A percentile compares a stretch with the other conserved stretches of the same genome.
phyloP scores from a whole-genome alignment of 352 stramenopile genomes.

The Thalassiosira hispida region DNA sequence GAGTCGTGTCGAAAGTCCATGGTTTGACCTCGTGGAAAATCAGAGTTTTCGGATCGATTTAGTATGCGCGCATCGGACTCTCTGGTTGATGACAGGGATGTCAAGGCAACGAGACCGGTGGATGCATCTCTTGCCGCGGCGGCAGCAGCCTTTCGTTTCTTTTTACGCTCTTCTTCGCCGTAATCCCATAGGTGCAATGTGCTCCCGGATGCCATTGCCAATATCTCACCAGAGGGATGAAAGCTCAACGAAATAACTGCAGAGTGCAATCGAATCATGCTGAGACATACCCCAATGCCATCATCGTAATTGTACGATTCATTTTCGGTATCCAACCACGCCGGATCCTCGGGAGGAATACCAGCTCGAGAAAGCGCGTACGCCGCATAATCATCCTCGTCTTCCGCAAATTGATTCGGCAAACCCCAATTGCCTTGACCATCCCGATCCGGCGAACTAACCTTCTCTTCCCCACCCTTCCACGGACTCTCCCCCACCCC shows the following conservation, averaged over 20 bases:
- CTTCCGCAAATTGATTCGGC: not conserved
- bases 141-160: not conserved
- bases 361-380: slow-evolving; percentile 10
- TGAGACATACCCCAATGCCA: slow-evolving; percentile 89
- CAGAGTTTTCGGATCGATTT: slow-evolving; percentile 28
- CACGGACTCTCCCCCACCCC: slow-evolving; percentile 23
- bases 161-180: slow-evolving; percentile 39
- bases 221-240: slow-evolving; percentile 91
- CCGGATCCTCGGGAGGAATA: slow-evolving; percentile 43
- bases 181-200: slow-evolving; percentile 96
- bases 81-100: not conserved
- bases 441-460: too few relatives aligned
- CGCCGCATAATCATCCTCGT: slow-evolving; percentile 40
- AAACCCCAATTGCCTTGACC: not conserved
- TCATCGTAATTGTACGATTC: slow-evolving; percentile 53
- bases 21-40: slow-evolving; percentile 33
- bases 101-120: not conserved
- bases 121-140: too few relatives aligned
- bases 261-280: slow-evolving; percentile 91
- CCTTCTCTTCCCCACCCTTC: slow-evolving; percentile 8
- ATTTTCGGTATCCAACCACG: slow-evolving; percentile 40
- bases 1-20: slow-evolving; percentile 44
- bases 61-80: slow-evolving; percentile 33
- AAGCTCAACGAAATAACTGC: slow-evolving; percentile 97
- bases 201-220: slow-evolving; percentile 94